phyloP scores from a whole-genome alignment of 345 rosid genomes.

The Sonneratia caseolaris region DNA sequence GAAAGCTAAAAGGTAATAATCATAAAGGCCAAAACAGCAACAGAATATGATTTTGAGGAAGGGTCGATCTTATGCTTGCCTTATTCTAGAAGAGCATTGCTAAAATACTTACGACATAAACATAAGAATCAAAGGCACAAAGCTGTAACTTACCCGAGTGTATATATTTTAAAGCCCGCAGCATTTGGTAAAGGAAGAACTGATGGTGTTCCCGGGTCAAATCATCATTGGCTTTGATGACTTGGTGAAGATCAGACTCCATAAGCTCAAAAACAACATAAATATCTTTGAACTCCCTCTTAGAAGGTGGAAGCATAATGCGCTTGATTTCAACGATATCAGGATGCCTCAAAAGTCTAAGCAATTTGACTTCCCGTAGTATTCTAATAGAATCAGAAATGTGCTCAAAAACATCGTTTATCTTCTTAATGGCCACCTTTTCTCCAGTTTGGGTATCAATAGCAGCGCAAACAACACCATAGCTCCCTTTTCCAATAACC shows the following conservation, averaged over 20 bases:
- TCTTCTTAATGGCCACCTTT: conserved; percentile 90
- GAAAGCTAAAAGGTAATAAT: background rate
- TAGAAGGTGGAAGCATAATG: conserved; percentile 90
- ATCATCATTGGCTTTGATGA: conserved; percentile 94
- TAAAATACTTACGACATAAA: background rate
- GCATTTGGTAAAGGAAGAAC: conserved; percentile 96
- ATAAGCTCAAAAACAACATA: conserved; percentile 96
- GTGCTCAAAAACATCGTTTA: conserved; percentile 82
- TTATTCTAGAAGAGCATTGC: background rate
- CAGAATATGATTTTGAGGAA: background rate
- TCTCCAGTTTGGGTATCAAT: conserved; percentile 90
- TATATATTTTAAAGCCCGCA: conserved; percentile 92
- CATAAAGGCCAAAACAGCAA: background rate
- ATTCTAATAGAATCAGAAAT: conserved; percentile 80
- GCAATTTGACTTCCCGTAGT: conserved; percentile 87
- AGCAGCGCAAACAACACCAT: conserved; percentile 99
- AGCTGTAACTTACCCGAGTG: conserved; percentile 62
- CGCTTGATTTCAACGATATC: conserved; percentile 93
- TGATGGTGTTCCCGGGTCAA: conserved; percentile 93
- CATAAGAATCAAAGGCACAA: background rate
- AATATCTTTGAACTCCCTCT: conserved; percentile 87
- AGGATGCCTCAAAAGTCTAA: conserved; percentile 77
- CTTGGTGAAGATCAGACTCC: conserved; percentile 99
- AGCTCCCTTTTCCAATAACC: conserved; percentile 95
- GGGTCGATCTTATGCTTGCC: background rate